These are phyloP conservation scores for Psilocybe mexicana DNA, from an alignment of 1,284 basidiomycete genomes.

Conservation along the genomic window DNA sequence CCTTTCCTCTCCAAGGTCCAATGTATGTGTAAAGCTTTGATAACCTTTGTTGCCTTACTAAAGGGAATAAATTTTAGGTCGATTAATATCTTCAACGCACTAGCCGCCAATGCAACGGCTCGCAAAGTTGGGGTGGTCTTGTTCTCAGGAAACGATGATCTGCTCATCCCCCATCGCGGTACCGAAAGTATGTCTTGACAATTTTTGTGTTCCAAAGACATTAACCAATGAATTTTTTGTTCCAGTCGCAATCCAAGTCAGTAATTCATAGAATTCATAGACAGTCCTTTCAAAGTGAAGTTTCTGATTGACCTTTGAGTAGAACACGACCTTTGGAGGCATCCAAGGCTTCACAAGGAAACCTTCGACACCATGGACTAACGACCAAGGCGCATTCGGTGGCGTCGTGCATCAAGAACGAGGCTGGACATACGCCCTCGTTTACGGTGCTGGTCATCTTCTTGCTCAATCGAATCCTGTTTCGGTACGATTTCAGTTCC, in stretches of 20 bases:
- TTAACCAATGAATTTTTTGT: slow-evolving; percentile 9
- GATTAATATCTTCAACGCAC: slow-evolving; percentile 61
- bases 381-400: slow-evolving; percentile 57
- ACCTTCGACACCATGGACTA: slow-evolving; percentile 65
- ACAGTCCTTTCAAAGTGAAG: not conserved
- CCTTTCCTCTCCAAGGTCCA: slow-evolving; percentile 35
- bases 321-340: slow-evolving; percentile 77
- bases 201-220: not conserved
- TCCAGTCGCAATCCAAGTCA: slow-evolving; percentile 63
- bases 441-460: slow-evolving; percentile 58
- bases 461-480: slow-evolving; percentile 50
- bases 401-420: slow-evolving; percentile 75
- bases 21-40: slow-evolving; percentile 37
- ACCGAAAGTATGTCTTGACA: slow-evolving; percentile 51
- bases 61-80: slow-evolving; percentile 39
- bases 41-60: not conserved
- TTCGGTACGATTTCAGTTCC: slow-evolving; percentile 41
- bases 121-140: slow-evolving; percentile 54
- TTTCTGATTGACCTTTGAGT: not conserved
- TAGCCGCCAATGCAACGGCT: slow-evolving; percentile 60
- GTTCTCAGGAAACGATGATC: slow-evolving; percentile 70
- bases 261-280: not conserved
- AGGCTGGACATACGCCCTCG: slow-evolving; percentile 64
- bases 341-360: slow-evolving; percentile 69
- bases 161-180: slow-evolving; percentile 62